A percentile compares a stretch with the other conserved stretches of the same genome.
These are phyloP conservation scores for Ocimum tenuiflorum DNA, from an alignment of 257 asterid species.

Conservation along the genomic window DNA sequence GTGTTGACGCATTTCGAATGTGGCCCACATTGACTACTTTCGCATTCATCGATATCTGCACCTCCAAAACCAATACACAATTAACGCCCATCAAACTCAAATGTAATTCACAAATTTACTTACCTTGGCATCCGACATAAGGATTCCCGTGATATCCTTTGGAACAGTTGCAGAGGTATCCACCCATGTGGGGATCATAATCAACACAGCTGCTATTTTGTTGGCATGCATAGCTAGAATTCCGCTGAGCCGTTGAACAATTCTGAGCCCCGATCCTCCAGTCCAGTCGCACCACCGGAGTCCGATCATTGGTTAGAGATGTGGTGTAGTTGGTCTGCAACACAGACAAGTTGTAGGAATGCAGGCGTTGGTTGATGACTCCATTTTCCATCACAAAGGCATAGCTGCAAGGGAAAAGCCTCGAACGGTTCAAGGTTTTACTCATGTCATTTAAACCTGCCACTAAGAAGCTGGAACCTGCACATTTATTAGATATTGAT, in stretches of 20 bases:
- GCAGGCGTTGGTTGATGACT: not conserved
- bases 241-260: not conserved
- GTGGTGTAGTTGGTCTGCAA: not conserved
- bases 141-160: conserved; percentile 23
- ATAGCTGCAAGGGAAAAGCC: conserved; percentile 11
- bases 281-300: not conserved
- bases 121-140: conserved; percentile 24
- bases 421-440: not conserved
- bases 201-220: not conserved
- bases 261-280: conserved; percentile 12
- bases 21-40: not conserved
- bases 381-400: conserved; percentile 13
- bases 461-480: too few species aligned
- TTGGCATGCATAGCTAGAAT: conserved; percentile 2
- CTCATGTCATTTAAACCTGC: too few species aligned
- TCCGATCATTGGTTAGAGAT: not conserved
- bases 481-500: too few species aligned
- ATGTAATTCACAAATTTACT: not conserved
- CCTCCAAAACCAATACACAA: not conserved
- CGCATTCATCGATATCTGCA: conserved; percentile 20
- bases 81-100: too few species aligned
- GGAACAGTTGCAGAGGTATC: conserved; percentile 14
- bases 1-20: conserved; percentile 2
- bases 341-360: not conserved
- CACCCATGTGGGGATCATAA: not conserved